Evolutionary conservation across 345 rosid species (phyloP), one percentile per base, ranked within the genome.

Genomic region (Eutrema yunnanense): DNA sequence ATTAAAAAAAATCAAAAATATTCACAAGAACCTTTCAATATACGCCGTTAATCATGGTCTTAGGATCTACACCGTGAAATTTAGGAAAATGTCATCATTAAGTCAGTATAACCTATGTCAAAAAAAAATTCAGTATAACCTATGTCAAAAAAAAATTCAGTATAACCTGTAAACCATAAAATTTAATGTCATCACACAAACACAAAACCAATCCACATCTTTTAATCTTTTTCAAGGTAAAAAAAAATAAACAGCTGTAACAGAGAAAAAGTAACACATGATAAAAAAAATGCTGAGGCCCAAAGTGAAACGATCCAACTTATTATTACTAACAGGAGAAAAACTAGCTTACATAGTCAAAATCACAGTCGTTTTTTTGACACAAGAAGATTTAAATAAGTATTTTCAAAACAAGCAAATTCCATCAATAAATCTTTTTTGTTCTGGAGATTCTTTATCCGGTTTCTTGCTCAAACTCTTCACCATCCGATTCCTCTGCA

Each of bases 381-480:
- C 63, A 50, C 40, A 57, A 50, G 33, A 9, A 26, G 37, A 13
- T 41, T 34, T 36, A 26, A 19, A 12, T 1, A 6, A n/a, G 62
- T 2, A 10, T 44, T 9, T 4, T 26, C 9, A 33, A 19, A 53
- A 4, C 32, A 56, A 6, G 44, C 36, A 3, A 49, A 6, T 16
- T 4, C 12, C 41, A 46, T 38, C 12, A 36, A 4, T 2, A 46
- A 58, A 29, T 48, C 26, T 0, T 9, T 26, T 38, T 10, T 11
- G 27, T 46, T 26, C n/a, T 44, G 10, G 0, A 26, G 69, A 46
- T 34, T 9, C 11, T 55, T 56, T 49, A 79, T 6, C 84, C 85
- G 19, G 96, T 88, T 85, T 92, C 99, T 78, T 92, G 97, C 82
- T 92, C 99, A 73, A 95, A 95, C 58, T 90, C 96, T 72, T 95